Base-by-base conservation (phyloP, 352 stramenopile genomes). In the Phytophthora multivora region DNA sequence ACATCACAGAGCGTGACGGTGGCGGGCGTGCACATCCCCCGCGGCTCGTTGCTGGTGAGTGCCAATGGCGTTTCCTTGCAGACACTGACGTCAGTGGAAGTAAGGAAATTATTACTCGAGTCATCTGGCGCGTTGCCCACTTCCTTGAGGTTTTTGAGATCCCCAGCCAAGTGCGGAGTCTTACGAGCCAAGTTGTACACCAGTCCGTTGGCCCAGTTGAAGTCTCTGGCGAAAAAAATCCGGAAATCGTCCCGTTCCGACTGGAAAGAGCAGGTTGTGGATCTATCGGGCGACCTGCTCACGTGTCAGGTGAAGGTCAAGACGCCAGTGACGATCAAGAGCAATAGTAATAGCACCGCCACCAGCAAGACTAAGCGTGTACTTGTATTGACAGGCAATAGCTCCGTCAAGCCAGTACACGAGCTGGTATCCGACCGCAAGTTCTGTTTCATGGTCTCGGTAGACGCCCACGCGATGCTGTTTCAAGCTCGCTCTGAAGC, bases 361-460 rank as follows among this genome's bases (percentile, higher is more conserved):
- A 33, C 28, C 2, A 71, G 50, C 47, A 76, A 65, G 43, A 73
- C 60, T 12, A 82, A 72, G 19, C 63, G 66, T 11, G 68, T 86
- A 16, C 60, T 91, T 21, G 56, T 78, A 9, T 63, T 88, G 16
- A 66, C 66, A 4, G 79, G 63, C 36, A 70, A 69, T 0, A 89
- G 79, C 43, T 75, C 70, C 0, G 83, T 91, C 11, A 89, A 91
- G 43, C 67, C 63, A 6, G 74, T 92, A 16, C 83, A 90, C 16
- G 81, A 92, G 31, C 55, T 88, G 25, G 75, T 88, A 0, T 73
- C 76, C 1, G 79, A 88, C 18, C 77, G 79, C 23, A 81, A 76
- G 28, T 87, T 75, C 23, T 92, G 83, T 43, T 94, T 94, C 42
- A 53, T 89, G 7, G 75, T 94, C 7, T 79, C 73, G 0, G 75